Percentiles rank a stretch among this genome's conserved stretches.
These are phyloP conservation scores for Monosporascus sp. DNA, from an alignment of 2,329 filamentous ascomycete species.

Conservation along the genomic window DNA sequence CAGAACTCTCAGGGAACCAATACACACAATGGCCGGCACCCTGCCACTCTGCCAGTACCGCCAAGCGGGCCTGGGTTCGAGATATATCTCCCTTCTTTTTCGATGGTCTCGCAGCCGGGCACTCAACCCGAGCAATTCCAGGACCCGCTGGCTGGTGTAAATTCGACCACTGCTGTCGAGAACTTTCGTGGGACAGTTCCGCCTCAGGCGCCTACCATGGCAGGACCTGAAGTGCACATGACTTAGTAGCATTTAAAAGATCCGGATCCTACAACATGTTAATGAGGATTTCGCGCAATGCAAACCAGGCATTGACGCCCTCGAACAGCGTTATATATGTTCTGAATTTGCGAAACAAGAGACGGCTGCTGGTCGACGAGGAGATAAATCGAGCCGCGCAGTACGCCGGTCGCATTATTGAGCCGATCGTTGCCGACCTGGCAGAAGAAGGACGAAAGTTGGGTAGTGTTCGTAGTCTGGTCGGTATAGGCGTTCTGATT, in stretches of 20 bases:
- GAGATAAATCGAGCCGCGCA: too few relatives aligned
- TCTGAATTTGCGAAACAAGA: too few relatives aligned
- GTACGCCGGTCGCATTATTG: too few relatives aligned
- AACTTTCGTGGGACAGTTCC: conserved; percentile 8
- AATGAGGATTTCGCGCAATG: too few relatives aligned
- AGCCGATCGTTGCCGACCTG: too few relatives aligned
- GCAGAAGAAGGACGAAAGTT: too few relatives aligned
- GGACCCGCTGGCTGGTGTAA: conserved; percentile 10
- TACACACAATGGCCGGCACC: conserved; percentile 11
- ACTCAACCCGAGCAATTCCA: conserved; percentile 11
- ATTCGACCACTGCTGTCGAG: conserved; percentile 2
- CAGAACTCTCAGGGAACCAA: conserved; percentile 13
- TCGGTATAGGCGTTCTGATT: too few relatives aligned
- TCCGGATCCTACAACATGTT: too few relatives aligned
- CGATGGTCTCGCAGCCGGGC: conserved; percentile 11
- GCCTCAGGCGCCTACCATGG: conserved; percentile 16
- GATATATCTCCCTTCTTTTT: conserved; percentile 2
- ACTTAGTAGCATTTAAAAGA: not conserved
- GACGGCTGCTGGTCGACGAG: too few relatives aligned
- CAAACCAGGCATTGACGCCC: too few relatives aligned
- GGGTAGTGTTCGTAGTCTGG: too few relatives aligned
- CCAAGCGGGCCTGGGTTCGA: conserved; percentile 10
- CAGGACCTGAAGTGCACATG: conserved; percentile 16
- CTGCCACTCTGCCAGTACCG: conserved; percentile 7
- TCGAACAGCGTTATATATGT: too few relatives aligned